phyloP scores from a whole-genome alignment of 177 flowering plant genomes.

The Telopea speciosissima region DNA sequence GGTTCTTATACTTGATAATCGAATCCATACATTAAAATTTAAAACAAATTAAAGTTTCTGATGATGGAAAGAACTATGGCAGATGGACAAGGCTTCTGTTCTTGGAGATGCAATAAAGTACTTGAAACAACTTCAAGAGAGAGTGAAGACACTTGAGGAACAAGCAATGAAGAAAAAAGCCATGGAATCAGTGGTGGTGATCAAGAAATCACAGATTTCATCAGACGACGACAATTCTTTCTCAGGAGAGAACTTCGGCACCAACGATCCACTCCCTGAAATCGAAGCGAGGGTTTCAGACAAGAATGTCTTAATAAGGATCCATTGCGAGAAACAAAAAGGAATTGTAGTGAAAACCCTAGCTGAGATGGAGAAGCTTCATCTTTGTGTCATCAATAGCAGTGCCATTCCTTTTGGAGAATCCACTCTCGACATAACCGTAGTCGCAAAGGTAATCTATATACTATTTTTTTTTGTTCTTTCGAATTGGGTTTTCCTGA shows the following conservation, averaged over 20 bases:
- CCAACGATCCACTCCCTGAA: constrained; percentile 17
- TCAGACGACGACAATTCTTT: constrained; percentile 17
- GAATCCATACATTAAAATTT: too few relatives aligned
- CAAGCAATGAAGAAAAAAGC: constrained; percentile 24
- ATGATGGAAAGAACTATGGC: too few relatives aligned
- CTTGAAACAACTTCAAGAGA: constrained; percentile 44
- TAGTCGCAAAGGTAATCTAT: constrained; percentile 27
- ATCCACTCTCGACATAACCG: constrained; percentile 21
- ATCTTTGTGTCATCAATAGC: constrained; percentile 21
- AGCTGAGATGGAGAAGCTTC: constrained; percentile 28
- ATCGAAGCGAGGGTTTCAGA: constrained; percentile 30
- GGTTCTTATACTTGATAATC: too few relatives aligned
- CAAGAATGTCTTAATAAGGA: constrained; percentile 22
- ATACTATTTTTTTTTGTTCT: background rate
- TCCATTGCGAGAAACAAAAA: constrained; percentile 30
- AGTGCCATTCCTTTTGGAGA: constrained; percentile 24
- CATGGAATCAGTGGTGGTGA: constrained; percentile 22
- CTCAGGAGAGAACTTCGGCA: constrained; percentile 14
- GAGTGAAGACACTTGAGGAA: constrained; percentile 37
- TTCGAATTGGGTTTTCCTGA: background rate
- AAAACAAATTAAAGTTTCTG: too few relatives aligned
- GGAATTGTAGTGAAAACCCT: constrained; percentile 21
- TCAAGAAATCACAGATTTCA: constrained; percentile 24
- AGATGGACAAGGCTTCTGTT: constrained; percentile 54
- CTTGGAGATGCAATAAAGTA: constrained; percentile 43